phyloP scores from a whole-genome alignment of 495 filamentous ascomycete genomes.

The Cercophora sp. region DNA sequence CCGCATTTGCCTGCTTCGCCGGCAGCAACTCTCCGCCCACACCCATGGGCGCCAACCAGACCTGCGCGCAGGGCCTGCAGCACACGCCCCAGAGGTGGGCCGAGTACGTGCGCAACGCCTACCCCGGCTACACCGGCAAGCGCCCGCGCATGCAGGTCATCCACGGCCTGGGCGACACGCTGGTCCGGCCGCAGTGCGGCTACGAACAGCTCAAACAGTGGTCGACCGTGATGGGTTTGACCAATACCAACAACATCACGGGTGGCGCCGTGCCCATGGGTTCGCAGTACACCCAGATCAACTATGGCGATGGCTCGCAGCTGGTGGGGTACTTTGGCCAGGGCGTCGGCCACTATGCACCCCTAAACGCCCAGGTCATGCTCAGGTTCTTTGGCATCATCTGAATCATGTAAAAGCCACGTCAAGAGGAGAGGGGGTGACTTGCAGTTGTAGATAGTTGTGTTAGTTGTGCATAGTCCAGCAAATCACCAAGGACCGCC shows the following conservation, averaged over 20 bases:
- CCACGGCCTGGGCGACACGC: constrained; percentile 50
- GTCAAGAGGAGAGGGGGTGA: not conserved
- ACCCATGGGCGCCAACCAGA: constrained; percentile 42
- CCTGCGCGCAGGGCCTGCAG: constrained; percentile 48
- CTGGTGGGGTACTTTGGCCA: constrained; percentile 36
- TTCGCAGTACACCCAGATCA: constrained; percentile 31
- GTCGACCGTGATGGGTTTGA: constrained; percentile 28
- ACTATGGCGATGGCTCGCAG: constrained; percentile 37
- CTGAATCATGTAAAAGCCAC: not conserved
- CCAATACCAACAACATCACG: constrained; percentile 15
- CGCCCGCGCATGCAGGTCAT: constrained; percentile 53
- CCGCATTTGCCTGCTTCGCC: constrained; percentile 49
- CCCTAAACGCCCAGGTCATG: constrained; percentile 28
- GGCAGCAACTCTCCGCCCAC: constrained; percentile 25
- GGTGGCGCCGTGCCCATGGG: constrained; percentile 26
- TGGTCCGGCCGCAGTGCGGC: constrained; percentile 47
- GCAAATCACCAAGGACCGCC: not conserved
- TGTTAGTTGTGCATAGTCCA: not conserved
- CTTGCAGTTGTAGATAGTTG: constrained; percentile 1
- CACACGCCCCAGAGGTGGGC: constrained; percentile 47
- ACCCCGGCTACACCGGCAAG: constrained; percentile 50
- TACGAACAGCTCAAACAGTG: constrained; percentile 49
- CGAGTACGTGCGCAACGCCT: constrained; percentile 43
- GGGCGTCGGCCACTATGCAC: constrained; percentile 43
- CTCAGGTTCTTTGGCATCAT: constrained; percentile 29